Evolutionary conservation across 2,329 filamentous ascomycete species (phyloP), one percentile per base, ranked within the genome.

Genomic region (Cladorrhinum sp.): DNA sequence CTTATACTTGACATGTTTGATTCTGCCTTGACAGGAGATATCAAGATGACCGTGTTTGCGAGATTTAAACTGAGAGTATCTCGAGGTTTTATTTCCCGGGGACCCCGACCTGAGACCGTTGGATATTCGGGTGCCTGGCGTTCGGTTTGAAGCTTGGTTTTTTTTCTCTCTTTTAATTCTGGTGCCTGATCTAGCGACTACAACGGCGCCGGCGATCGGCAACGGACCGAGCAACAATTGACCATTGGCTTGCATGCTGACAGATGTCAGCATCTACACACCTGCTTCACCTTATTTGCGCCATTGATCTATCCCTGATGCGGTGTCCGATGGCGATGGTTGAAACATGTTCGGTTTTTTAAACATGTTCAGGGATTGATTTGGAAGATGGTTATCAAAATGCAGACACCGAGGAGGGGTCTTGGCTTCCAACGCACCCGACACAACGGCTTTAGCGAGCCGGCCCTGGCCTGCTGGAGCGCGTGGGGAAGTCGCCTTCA

Each of bases 61-160:
- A 18, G 42, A 20, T 46, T 21, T 4, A 46, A 46, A 21, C 7
- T 21, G 42, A 46, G 42, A 46, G 16, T 12, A 46, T 46, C 42
- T 46, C 18, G n/a, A 46, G 16, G n/a, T 20, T 18, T 20, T 46
- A 21, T 14, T 42, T 8, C 2, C 18, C 42, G 33, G 33, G 33
- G 33, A 42, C 53, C 30, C 53, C 53, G 53, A 55, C 30, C 53
- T 55, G 33, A 55, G 53, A 55, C 53, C 9, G 33, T 21, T 8
- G 53, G 10, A 55, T 26, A 51, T 24, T 51, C 42, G 42, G 42
- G 42, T 46, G 42, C 42, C 42, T 46, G 42, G 42, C 10, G 42
- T 21, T 46, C 3, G 36, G 36, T 14, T 42, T 42, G 4, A 12
- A n/a, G 16, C 5, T 42, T 30, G 26, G 4, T 42, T 42, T 5